Percentiles rank a stretch among this genome's conserved stretches.
phyloP scores from a whole-genome alignment of 176 grass and related monocot species.

The Miscanthus lutarioriparius region DNA sequence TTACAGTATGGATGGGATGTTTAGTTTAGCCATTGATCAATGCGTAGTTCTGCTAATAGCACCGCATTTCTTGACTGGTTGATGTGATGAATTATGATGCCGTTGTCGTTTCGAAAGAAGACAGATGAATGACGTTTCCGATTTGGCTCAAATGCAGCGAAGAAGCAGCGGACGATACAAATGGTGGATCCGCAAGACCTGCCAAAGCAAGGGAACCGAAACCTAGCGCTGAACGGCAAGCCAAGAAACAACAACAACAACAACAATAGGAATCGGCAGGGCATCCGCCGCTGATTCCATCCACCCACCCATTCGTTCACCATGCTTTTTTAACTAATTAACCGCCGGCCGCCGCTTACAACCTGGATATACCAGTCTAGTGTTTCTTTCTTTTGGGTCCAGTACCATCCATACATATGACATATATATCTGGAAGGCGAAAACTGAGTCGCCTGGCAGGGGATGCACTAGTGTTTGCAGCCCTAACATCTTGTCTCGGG shows the following conservation, averaged over 20 bases:
- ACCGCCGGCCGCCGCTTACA: neutral
- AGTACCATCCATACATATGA: neutral
- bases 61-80: neutral
- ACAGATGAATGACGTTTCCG: neutral
- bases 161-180: slow-evolving; percentile 61
- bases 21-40: neutral
- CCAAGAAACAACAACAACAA: slow-evolving; percentile 18
- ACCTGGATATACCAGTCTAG: neutral
- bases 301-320: neutral
- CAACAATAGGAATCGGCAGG: slow-evolving; percentile 18
- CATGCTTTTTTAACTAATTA: neutral
- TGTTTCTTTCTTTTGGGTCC: neutral
- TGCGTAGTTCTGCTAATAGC: neutral
- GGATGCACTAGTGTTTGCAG: neutral
- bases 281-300: neutral
- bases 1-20: neutral
- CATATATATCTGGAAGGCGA: neutral
- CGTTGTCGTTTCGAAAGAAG: neutral
- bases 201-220: slow-evolving; percentile 52
- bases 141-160: slow-evolving; percentile 38
- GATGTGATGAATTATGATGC: neutral
- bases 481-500: slow-evolving; percentile 5
- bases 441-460: neutral
- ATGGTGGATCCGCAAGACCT: slow-evolving; percentile 68
- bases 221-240: slow-evolving; percentile 26